Conservation (phyloP, 2,329 filamentous ascomycete genomes). For the Colletotrichum sp. region DNA sequence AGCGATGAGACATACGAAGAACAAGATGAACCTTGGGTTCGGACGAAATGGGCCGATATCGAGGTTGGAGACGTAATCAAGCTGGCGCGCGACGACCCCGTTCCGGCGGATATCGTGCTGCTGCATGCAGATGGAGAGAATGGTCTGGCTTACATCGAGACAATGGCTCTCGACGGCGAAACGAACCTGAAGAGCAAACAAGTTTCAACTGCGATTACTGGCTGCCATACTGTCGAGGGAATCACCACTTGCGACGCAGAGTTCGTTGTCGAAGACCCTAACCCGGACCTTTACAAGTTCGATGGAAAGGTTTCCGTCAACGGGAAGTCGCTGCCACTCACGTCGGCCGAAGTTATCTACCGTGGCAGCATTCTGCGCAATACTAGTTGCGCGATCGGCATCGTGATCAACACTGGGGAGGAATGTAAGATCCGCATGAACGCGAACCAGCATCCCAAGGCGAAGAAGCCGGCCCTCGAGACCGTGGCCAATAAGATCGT, state of each 20-base stretch:
- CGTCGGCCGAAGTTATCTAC: conserved; percentile 82
- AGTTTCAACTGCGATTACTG: conserved; percentile 63
- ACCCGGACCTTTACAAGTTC: conserved; percentile 78
- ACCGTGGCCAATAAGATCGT: conserved; percentile 81
- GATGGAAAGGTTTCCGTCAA: conserved; percentile 69
- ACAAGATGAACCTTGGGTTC: conserved; percentile 60
- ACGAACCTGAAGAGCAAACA: conserved; percentile 83
- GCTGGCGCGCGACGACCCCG: conserved; percentile 71
- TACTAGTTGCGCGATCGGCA: conserved; percentile 71
- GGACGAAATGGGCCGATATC: conserved; percentile 48
- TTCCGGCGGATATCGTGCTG: conserved; percentile 84
- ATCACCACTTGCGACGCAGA: conserved; percentile 62
- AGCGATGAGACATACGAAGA: conserved; percentile 35
- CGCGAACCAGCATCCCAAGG: conserved; percentile 83
- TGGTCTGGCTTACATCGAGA: conserved; percentile 81
- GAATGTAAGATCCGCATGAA: conserved; percentile 95
- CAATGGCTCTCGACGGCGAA: conserved; percentile 84
- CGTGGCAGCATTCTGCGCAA: conserved; percentile 86
- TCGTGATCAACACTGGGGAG: conserved; percentile 89
- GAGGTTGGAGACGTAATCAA: conserved; percentile 55
- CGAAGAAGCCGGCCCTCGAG: conserved; percentile 83
- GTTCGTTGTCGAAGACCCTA: conserved; percentile 78
- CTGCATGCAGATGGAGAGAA: conserved; percentile 80
- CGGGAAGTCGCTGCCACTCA: conserved; percentile 70
- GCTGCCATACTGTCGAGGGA: conserved; percentile 58